phyloP scores from a whole-genome alignment of 2,329 filamentous ascomycete genomes.

The Penicillium sp. region DNA sequence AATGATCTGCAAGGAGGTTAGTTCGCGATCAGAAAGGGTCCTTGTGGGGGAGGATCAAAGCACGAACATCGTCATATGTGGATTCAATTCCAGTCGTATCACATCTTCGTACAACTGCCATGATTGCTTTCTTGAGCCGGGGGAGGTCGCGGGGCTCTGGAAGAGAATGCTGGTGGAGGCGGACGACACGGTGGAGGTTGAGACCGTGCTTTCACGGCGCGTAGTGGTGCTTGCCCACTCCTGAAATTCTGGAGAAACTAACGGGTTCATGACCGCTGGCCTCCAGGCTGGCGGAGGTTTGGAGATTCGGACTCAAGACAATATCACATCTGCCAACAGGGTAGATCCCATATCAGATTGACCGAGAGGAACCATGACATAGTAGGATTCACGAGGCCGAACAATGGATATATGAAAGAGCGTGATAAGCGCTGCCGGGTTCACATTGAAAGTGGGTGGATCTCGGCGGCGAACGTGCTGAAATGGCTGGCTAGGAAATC shows the following conservation, averaged over 20 bases:
- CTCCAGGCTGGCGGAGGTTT: neutral
- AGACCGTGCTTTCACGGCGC: constrained; percentile 28
- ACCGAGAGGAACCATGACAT: constrained; percentile 11
- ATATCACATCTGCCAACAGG: constrained; percentile 1
- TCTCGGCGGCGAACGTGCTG: constrained; percentile 17
- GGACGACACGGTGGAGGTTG: constrained; percentile 32
- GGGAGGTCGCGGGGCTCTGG: constrained; percentile 30
- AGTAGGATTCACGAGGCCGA: neutral
- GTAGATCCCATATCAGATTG: constrained; percentile 13
- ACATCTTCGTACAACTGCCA: constrained; percentile 34
- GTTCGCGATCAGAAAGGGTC: neutral
- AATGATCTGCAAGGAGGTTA: constrained; percentile 33
- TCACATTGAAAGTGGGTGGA: neutral
- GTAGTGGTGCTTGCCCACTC: constrained; percentile 33
- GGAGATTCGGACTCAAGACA: neutral
- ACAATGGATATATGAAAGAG: constrained; percentile 9
- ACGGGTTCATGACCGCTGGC: constrained; percentile 20
- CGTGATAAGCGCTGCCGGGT: constrained; percentile 15
- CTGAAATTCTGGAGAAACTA: constrained; percentile 21
- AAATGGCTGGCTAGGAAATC: constrained; percentile 25
- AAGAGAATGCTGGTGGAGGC: constrained; percentile 32
- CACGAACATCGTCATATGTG: constrained; percentile 36
- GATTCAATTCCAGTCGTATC: constrained; percentile 31
- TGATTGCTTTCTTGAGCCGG: constrained; percentile 31
- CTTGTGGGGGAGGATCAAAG: neutral